Base-by-base conservation (phyloP, 2,329 filamentous ascomycete genomes). In the Fusarium nelsonii region DNA sequence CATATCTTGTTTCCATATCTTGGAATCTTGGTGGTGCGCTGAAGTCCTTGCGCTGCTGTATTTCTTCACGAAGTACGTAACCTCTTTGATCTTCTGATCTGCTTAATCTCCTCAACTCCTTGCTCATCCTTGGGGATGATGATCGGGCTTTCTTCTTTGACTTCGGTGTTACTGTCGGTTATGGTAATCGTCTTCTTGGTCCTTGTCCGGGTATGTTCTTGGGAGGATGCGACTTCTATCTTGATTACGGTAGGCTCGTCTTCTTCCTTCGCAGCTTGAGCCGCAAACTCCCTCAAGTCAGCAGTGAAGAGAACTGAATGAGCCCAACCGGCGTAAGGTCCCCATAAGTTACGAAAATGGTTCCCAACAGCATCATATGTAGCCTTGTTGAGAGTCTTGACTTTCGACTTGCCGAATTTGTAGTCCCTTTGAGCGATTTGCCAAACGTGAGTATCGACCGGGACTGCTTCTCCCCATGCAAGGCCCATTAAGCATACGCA, bases 381-480 rank as follows among this genome's bases (percentile, higher is more conserved):
- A 40, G 86, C 87, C 76, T 97, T 97, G 15, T 91, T 97, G 66
- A 99, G 85, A 46, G 93, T 95, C 75, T 94, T 95, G 65, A 80
- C 92, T 75, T 94, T 96, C 10, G 88, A 89, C 75, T 93, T 95
- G 8, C 93, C 92, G 74, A 99, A 97, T 62, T 91, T 94, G 81
- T 99, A 99, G 79, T 99, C 96, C 54, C 96, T 87, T 78, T 97
- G 93, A 1, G 96, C 97, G 75, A 99, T 98, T 82, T 98, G 94
- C 95, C 94, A 98, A 14, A 99, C 93, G 80, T 99, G 97, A 2
- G 97, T 99, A 79, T 99, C 96, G 33, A 99, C 92, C 0, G 96
- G 96, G 2, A 99, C 94, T 4, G 94, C 90, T 80, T 98, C 95
- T 33, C 92, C 92, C 95, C 97, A 99, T 30, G 94, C 95, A 15